These are phyloP conservation scores for Trichophyton schoenleinii DNA, from an alignment of 2,329 filamentous ascomycete genomes.

Conservation along the genomic window DNA sequence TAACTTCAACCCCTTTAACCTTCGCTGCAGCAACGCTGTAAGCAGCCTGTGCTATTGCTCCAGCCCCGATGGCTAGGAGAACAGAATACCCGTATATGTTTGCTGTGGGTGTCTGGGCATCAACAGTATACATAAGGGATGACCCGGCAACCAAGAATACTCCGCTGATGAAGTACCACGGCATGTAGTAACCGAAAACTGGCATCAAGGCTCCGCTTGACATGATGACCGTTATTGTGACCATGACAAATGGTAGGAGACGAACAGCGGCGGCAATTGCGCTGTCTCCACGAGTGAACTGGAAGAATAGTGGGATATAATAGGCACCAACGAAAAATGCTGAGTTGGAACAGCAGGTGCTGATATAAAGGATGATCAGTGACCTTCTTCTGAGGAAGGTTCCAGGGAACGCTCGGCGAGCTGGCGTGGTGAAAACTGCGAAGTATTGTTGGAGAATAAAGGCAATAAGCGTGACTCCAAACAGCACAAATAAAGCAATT, in stretches of 20 bases:
- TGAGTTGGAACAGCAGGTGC: conserved; percentile 25
- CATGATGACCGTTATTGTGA: conserved; percentile 16
- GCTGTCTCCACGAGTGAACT: conserved; percentile 37
- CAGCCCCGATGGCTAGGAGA: conserved; percentile 30
- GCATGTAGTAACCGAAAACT: conserved; percentile 17
- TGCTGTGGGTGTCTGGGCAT: conserved; percentile 10
- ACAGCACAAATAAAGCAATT: conserved; percentile 39
- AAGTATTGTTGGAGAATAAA: conserved; percentile 37
- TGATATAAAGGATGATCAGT: conserved; percentile 34
- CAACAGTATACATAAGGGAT: conserved; percentile 15
- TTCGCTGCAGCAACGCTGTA: conserved; percentile 30
- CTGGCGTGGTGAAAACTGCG: conserved; percentile 32
- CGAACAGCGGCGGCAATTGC: conserved; percentile 21
- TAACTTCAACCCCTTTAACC: conserved; percentile 21
- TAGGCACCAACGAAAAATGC: conserved; percentile 35
- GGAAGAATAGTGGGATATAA: conserved; percentile 45
- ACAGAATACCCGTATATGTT: conserved; percentile 23
- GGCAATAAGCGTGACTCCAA: conserved; percentile 31
- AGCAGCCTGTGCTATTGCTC: conserved; percentile 23
- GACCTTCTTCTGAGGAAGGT: conserved; percentile 33
- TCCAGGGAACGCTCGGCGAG: conserved; percentile 38
- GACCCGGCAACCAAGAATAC: conserved; percentile 18
- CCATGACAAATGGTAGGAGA: conserved; percentile 23
- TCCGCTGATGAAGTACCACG: conserved; percentile 20
- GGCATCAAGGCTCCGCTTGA: conserved; percentile 15